phyloP scores from a whole-genome alignment of 2,329 filamentous ascomycete genomes.

The Colletotrichum australisinense region DNA sequence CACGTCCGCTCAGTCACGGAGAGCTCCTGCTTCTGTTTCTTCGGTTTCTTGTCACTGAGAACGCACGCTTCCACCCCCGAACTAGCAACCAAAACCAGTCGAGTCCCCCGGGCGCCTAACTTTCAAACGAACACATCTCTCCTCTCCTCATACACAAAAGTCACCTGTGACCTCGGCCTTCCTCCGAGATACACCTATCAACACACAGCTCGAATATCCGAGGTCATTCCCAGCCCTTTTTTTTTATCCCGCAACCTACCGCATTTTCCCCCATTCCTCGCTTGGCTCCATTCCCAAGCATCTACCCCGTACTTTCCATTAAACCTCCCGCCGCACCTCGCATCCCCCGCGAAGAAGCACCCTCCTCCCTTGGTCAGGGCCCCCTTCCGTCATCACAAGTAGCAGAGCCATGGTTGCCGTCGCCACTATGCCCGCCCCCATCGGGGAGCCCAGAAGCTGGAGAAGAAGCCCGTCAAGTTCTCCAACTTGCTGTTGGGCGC shows the following conservation, averaged over 20 bases:
- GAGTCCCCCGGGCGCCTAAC: constrained; percentile 15
- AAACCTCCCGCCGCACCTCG: constrained; percentile 34
- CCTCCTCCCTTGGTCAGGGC: constrained; percentile 99
- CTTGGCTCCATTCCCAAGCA: constrained; percentile 13
- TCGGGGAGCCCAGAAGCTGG: constrained; percentile 67
- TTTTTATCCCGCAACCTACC: constrained; percentile 33
- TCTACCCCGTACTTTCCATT: constrained; percentile 28
- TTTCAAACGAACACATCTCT: neutral
- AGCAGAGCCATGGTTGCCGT: constrained; percentile 72
- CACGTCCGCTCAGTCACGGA: constrained; percentile 16
- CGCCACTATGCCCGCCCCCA: constrained; percentile 63
- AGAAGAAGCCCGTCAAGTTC: constrained; percentile 99
- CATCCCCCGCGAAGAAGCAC: constrained; percentile 80
- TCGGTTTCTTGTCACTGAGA: constrained; percentile 5
- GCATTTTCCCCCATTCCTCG: constrained; percentile 20
- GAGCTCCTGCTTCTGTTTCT: neutral
- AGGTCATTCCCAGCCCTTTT: constrained; percentile 26
- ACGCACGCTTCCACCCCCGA: constrained; percentile 5
- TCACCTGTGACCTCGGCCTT: constrained; percentile 17
- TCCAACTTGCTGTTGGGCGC: constrained; percentile 96
- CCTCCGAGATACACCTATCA: constrained; percentile 27
- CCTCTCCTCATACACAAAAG: neutral
- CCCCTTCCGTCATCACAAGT: constrained; percentile 63
- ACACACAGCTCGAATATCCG: constrained; percentile 34
- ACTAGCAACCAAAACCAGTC: neutral